A percentile compares a stretch with the other conserved stretches of the same genome.
Evolutionary conservation across 805 yeast species (phyloP).

Genomic region (Dipodascus albidus): DNA sequence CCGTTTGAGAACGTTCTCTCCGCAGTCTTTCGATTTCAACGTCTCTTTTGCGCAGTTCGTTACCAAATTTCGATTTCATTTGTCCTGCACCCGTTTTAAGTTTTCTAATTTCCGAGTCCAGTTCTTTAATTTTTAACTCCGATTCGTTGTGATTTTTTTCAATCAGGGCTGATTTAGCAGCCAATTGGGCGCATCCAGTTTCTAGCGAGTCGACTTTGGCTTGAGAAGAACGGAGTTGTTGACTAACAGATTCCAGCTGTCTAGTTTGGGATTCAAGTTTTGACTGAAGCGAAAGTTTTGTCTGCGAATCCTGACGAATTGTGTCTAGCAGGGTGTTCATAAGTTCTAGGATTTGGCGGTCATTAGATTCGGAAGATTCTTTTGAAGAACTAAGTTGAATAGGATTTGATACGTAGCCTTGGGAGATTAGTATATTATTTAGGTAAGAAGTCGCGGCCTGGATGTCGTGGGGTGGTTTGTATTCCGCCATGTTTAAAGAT

Average conservation of each 20-base stretch:
- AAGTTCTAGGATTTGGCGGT: conserved; percentile 15
- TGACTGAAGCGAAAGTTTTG: conserved; percentile 5
- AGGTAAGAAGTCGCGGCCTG: conserved; percentile 14
- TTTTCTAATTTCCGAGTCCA: not conserved
- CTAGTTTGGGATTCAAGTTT: not conserved
- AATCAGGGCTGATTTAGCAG: not conserved
- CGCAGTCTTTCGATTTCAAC: conserved; percentile 13
- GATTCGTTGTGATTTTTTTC: not conserved
- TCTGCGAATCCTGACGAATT: conserved; percentile 10
- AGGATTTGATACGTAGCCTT: conserved; percentile 12
- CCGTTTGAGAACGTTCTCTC: conserved; percentile 9
- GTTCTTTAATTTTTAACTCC: not conserved
- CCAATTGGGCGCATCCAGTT: not conserved
- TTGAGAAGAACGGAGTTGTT: not conserved
- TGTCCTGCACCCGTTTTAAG: not conserved
- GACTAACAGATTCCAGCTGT: not conserved
- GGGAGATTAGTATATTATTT: conserved; percentile 15
- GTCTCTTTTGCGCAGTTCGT: conserved; percentile 17
- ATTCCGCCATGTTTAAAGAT: not conserved
- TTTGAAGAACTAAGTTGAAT: not conserved
- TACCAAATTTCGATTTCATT: conserved; percentile 8
- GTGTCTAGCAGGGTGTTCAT: conserved; percentile 17
- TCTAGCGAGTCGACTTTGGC: not conserved
- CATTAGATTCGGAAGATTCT: conserved; percentile 6
- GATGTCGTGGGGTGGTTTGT: conserved; percentile 5